phyloP scores from a whole-genome alignment of 805 yeast genomes.

The Yarrowia sp. region DNA sequence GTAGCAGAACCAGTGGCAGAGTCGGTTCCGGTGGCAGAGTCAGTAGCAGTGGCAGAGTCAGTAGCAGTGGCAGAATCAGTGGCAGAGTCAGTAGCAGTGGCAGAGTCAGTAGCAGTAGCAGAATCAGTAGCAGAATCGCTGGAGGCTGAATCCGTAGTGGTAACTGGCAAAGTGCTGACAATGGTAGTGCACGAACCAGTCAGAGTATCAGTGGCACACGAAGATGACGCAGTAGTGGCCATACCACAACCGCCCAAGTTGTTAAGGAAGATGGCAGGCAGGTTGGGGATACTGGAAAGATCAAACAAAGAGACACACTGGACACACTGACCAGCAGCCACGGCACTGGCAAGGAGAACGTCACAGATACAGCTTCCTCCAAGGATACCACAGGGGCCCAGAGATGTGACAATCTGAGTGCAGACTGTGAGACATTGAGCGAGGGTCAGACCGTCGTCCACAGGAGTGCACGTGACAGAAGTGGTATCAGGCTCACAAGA shows the following conservation, averaged over 20 bases:
- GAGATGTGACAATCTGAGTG: background rate
- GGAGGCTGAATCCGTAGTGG: background rate
- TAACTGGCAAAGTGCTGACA: background rate
- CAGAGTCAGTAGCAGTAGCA: background rate
- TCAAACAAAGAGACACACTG: background rate
- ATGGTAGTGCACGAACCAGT: background rate
- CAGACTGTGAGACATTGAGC: background rate
- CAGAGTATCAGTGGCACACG: background rate
- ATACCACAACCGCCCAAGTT: background rate
- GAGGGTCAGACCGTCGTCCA: background rate
- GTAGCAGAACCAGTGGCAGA: background rate
- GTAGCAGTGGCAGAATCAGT: background rate
- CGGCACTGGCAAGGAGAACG: background rate
- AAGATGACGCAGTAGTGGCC: background rate
- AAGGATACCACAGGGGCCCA: background rate
- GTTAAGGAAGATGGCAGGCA: background rate
- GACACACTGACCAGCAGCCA: background rate
- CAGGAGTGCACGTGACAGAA: too few species aligned
- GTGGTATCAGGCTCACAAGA: too few species aligned
- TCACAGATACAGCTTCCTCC: background rate
- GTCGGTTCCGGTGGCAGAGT: background rate
- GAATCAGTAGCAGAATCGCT: background rate
- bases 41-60: background rate
- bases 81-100: background rate
- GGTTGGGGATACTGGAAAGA: background rate